Evolutionary conservation across 352 stramenopile species (phyloP).

Genomic region (Phytophthora fragariae): DNA sequence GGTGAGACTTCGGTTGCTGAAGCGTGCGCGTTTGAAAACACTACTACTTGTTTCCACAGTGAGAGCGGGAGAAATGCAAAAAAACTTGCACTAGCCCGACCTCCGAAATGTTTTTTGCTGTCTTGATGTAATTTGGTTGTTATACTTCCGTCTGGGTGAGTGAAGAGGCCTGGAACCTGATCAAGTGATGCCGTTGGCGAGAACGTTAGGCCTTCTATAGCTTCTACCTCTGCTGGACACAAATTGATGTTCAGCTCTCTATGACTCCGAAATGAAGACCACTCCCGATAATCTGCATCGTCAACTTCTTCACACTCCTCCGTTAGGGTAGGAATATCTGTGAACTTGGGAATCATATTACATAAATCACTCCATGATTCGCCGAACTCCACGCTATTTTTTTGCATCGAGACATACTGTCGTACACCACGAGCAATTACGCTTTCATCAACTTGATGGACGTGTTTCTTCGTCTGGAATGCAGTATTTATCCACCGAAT

Average conservation of each 20-base stretch:
- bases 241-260: too few species aligned
- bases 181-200: neutral
- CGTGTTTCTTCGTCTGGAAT: neutral
- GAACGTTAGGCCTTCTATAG: conserved; percentile 7
- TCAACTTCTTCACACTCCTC: conserved; percentile 11
- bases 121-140: neutral
- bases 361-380: conserved; percentile 13
- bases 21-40: neutral
- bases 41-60: conserved; percentile 12
- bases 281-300: neutral
- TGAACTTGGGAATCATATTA: conserved; percentile 1
- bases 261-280: neutral
- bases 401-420: conserved; percentile 3
- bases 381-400: neutral
- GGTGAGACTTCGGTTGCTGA: neutral
- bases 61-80: conserved; percentile 6
- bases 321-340: conserved; percentile 1
- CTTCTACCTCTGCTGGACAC: conserved; percentile 1
- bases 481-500: neutral
- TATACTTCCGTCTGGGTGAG: neutral
- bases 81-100: conserved; percentile 14
- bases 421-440: neutral
- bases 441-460: conserved; percentile 1
- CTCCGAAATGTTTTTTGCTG: neutral
- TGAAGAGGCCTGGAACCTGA: neutral